Evolutionary conservation across 1,284 basidiomycete species (phyloP), one percentile per base, ranked within the genome.

Genomic region (Malassezia nana): DNA sequence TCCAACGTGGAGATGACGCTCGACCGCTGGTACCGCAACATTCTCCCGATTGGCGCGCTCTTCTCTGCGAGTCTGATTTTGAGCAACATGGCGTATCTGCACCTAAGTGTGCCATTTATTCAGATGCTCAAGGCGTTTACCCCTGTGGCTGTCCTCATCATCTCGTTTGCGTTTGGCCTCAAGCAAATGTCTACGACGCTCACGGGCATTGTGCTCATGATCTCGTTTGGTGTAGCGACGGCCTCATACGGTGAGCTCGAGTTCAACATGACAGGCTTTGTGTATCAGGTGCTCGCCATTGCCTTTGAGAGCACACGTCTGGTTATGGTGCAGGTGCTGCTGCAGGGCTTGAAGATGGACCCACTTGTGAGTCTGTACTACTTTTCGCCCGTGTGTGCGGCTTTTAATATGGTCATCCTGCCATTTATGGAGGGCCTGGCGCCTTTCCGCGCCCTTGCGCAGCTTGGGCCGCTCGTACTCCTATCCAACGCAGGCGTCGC

Each of bases 81-180:
- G 52, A 87, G 84, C 76, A 95, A 95, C 78, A 90, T 87, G 51
- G 89, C 91, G 13, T 95, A 95, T 75, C 83, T 95, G 30, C 84
- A 89, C 59, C 82, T 96, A 52, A 85, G 83, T 59, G 87, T 95
- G 26, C 83, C 87, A 1, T 95, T 91, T 77, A 94, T 95, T 64
- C 91, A 95, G 75, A 96, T 96, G 91, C 84, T 95, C 78, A 94
- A 94, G 82, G 92, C 91, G 7, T 96, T 96, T 78, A 87, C 81
- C n/a, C 89, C 91, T 0, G 91, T 95, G 13, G 88, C 90, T 1
- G 94, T 96, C 65, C 82, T 96, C 29, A 81, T 96, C 62, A 91
- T 95, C 69, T 91, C 89, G 7, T 95, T 91, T 80, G 79, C 82
- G 0, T 87, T 86, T 79, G 84, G 85, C 61, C 83, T 91, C 58